Percentiles rank a stretch among this genome's conserved stretches.
Conservation (phyloP, 1,284 basidiomycete species). For the Microbotryomycetes sp. region DNA sequence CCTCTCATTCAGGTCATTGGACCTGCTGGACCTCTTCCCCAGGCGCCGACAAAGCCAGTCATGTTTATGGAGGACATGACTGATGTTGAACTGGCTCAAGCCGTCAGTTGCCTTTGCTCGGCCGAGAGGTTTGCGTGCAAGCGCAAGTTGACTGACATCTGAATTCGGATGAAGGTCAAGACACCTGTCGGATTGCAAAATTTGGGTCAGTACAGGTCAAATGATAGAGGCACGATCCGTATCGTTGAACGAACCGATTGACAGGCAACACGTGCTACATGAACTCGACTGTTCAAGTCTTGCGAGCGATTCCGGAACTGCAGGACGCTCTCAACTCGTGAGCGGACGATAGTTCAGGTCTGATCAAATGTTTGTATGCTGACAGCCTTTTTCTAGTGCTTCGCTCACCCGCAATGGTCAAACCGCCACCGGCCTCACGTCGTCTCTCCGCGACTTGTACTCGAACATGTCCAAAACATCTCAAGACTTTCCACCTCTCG, state of each 20-base stretch:
- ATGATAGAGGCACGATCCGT: background rate
- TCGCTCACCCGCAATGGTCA: constrained; percentile 11
- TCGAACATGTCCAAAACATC: constrained; percentile 64
- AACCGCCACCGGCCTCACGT: constrained; percentile 44
- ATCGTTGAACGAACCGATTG: background rate
- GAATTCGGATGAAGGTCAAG: constrained; percentile 14
- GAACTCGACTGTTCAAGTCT: constrained; percentile 87
- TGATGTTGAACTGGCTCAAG: constrained; percentile 68
- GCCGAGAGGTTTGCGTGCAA: background rate
- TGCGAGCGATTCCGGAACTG: constrained; percentile 84
- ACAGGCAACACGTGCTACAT: constrained; percentile 88
- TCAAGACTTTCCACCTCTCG: constrained; percentile 65
- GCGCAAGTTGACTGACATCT: background rate
- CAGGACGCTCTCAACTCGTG: constrained; percentile 59
- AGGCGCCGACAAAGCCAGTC: constrained; percentile 66
- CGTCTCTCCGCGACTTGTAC: constrained; percentile 66
- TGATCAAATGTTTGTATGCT: constrained; percentile 12
- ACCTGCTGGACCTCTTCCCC: constrained; percentile 81
- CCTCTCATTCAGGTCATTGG: constrained; percentile 60
- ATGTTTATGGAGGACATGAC: constrained; percentile 82
- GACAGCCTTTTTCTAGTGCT: constrained; percentile 7
- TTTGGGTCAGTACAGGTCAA: constrained; percentile 20
- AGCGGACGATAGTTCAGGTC: no score
- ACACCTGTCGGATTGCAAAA: constrained; percentile 55
- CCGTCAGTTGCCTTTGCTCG: constrained; percentile 47